phyloP scores from a whole-genome alignment of 78 protist species.

The Speleostelium caveatum region DNA sequence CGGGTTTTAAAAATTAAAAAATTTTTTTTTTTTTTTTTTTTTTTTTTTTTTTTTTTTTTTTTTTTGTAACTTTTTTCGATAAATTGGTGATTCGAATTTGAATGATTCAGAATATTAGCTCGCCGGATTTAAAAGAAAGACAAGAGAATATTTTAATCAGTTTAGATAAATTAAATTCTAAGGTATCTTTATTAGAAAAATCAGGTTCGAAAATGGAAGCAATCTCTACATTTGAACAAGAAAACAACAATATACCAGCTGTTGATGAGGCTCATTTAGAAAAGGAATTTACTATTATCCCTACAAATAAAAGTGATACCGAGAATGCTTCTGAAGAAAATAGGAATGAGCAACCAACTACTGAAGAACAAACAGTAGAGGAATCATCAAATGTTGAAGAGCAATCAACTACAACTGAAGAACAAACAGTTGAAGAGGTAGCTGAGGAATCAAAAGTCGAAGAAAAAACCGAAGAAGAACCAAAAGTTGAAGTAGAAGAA shows the following conservation, averaged over 20 bases:
- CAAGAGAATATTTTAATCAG: constrained; percentile 6
- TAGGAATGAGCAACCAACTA: not conserved
- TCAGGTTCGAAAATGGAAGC: constrained; percentile 12
- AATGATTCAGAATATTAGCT: not conserved
- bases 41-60: not conserved
- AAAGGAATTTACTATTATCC: too few species aligned
- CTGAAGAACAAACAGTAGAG: too few species aligned
- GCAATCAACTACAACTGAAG: too few species aligned
- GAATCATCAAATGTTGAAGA: too few species aligned
- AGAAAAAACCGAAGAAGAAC: not conserved
- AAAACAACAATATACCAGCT: not conserved
- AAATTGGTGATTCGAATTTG: not conserved
- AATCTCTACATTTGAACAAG: not conserved
- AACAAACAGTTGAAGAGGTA: too few species aligned
- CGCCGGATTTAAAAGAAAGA: not conserved
- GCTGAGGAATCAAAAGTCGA: too few species aligned
- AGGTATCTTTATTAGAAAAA: not conserved
- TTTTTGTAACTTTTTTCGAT: not conserved
- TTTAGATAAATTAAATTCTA: not conserved
- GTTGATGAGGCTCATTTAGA: too few species aligned
- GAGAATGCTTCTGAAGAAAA: not conserved
- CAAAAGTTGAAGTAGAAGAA: not conserved
- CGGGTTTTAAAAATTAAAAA: not conserved
- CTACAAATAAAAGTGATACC: too few species aligned
- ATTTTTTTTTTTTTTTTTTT: not conserved